phyloP scores from a whole-genome alignment of 108 stramenopile species.

The Cylindrotheca fusiformis region DNA sequence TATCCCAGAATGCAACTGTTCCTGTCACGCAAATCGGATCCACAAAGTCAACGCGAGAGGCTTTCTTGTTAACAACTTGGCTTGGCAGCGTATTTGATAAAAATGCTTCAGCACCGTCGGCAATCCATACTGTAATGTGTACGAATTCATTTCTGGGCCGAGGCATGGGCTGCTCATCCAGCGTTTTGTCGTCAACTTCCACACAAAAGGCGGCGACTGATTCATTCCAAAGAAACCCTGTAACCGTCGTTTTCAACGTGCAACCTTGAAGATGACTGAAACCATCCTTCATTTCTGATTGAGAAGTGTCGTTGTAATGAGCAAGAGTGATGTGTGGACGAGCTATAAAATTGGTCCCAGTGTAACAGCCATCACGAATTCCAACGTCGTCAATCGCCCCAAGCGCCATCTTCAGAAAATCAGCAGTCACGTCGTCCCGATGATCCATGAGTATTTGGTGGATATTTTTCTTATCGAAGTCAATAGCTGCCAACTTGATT shows the following conservation, averaged over 20 bases:
- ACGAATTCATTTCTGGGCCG: conserved; percentile 51
- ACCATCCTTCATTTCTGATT: conserved; percentile 23
- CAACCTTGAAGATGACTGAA: conserved; percentile 32
- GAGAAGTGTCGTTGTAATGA: conserved; percentile 33
- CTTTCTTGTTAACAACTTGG: conserved; percentile 36
- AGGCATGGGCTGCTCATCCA: conserved; percentile 29
- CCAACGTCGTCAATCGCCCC: background rate
- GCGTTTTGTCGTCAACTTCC: conserved; percentile 23
- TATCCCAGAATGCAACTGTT: conserved; percentile 46
- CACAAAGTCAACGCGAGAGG: conserved; percentile 27
- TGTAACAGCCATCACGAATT: conserved; percentile 2
- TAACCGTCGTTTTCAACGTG: conserved; percentile 24
- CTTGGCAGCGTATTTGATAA: conserved; percentile 64
- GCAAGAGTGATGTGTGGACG: conserved; percentile 68
- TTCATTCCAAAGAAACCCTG: conserved; percentile 38
- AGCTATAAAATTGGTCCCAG: conserved; percentile 15
- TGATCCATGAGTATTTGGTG: conserved; percentile 20
- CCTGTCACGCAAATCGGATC: conserved; percentile 24
- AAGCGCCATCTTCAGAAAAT: conserved; percentile 5
- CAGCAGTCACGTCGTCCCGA: background rate
- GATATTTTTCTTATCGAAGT: conserved; percentile 31
- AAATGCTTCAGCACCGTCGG: conserved; percentile 27
- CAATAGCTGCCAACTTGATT: conserved; percentile 57
- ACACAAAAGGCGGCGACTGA: conserved; percentile 58
- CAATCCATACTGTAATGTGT: conserved; percentile 79